phyloP scores from a whole-genome alignment of 2,329 filamentous ascomycete species.

The Dactylonectria macrodidyma region DNA sequence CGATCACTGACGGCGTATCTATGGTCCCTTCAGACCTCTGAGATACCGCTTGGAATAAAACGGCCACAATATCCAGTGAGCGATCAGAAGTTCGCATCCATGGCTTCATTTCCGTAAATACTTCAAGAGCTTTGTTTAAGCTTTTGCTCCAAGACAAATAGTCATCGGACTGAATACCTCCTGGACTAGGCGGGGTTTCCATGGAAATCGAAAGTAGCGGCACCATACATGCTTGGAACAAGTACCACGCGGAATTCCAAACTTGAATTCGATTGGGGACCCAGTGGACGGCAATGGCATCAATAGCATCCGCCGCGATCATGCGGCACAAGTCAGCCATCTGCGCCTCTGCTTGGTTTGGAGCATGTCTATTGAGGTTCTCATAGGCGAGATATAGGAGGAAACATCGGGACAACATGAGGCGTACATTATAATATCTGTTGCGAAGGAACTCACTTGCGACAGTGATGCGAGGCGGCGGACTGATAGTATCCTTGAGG shows the following conservation, averaged over 20 bases:
- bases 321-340: constrained; percentile 45
- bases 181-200: constrained; percentile 27
- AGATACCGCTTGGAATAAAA: constrained; percentile 25
- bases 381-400: constrained; percentile 37
- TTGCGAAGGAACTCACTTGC: constrained; percentile 49
- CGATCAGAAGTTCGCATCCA: constrained; percentile 29
- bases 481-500: constrained; percentile 41
- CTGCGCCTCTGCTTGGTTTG: constrained; percentile 30
- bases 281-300: constrained; percentile 51
- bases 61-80: constrained; percentile 23
- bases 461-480: constrained; percentile 44
- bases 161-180: constrained; percentile 1
- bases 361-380: constrained; percentile 36
- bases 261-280: constrained; percentile 51
- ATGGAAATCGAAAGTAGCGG: constrained; percentile 49
- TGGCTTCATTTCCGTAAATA: constrained; percentile 25
- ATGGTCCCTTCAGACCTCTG: constrained; percentile 13
- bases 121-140: constrained; percentile 22
- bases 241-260: constrained; percentile 52
- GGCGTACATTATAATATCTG: constrained; percentile 50
- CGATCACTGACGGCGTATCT: constrained; percentile 23
- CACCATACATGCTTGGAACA: constrained; percentile 52
- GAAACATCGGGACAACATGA: constrained; percentile 44
- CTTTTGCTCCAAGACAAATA: constrained; percentile 11
- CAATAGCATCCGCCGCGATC: constrained; percentile 50